These are phyloP conservation scores for Obelidium mucronatum DNA, from an alignment of 192 early-diverging fungal species.

Conservation along the genomic window DNA sequence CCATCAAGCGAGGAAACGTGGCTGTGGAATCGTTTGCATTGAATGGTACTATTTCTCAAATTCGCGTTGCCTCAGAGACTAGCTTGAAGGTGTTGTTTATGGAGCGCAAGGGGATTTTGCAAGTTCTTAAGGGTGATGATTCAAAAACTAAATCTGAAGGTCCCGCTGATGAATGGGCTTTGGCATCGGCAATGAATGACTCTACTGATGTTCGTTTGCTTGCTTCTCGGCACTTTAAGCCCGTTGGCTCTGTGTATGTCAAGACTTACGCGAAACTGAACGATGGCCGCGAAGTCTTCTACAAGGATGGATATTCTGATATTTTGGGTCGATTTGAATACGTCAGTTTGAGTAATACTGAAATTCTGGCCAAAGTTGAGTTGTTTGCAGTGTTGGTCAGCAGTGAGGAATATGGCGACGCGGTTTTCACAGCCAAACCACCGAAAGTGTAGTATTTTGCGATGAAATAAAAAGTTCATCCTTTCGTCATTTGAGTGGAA, in stretches of 20 bases:
- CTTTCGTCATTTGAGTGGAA: no score
- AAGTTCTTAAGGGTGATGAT: not conserved
- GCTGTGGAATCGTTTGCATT: slow-evolving; percentile 27
- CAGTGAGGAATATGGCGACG: slow-evolving; percentile 24
- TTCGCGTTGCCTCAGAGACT: slow-evolving; percentile 18
- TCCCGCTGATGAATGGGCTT: slow-evolving; percentile 15
- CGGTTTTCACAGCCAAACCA: slow-evolving; percentile 22
- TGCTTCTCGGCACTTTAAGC: slow-evolving; percentile 7
- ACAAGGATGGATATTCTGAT: slow-evolving; percentile 37
- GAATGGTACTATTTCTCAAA: slow-evolving; percentile 17
- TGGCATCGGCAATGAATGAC: not conserved
- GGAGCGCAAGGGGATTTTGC: slow-evolving; percentile 28
- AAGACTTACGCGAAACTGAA: slow-evolving; percentile 22
- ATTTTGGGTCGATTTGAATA: slow-evolving; percentile 35
- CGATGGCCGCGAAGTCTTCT: slow-evolving; percentile 25
- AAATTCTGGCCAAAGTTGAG: slow-evolving; percentile 11
- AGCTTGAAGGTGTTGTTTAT: slow-evolving; percentile 6
- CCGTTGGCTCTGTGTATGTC: slow-evolving; percentile 23
- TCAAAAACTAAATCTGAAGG: not conserved
- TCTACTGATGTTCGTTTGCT: slow-evolving; percentile 8
- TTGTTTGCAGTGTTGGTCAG: slow-evolving; percentile 18
- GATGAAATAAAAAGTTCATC: no score
- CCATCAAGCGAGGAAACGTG: slow-evolving; percentile 10
- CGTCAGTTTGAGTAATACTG: slow-evolving; percentile 31
- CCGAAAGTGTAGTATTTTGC: no score